Percentiles rank a stretch among this genome's conserved stretches.
These are phyloP conservation scores for Trichoderma polysporum DNA, from an alignment of 2,329 filamentous ascomycete genomes.

Conservation along the genomic window DNA sequence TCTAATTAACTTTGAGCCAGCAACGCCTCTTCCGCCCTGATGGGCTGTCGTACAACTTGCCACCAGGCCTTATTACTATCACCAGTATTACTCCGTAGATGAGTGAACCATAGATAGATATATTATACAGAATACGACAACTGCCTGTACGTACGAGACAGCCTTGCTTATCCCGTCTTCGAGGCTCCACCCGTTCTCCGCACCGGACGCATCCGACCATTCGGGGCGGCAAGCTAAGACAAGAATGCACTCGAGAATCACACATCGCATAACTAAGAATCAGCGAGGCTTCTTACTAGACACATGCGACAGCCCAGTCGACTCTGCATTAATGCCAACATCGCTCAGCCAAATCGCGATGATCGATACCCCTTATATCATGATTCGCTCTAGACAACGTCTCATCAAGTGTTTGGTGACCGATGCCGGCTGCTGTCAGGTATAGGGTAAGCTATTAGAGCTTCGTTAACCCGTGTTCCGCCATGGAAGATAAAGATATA, in stretches of 20 bases:
- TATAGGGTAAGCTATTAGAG: not conserved
- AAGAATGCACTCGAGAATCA: not conserved
- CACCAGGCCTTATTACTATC: not conserved
- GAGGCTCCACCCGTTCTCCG: not conserved
- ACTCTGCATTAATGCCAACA: not conserved
- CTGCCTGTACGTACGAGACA: too few species aligned
- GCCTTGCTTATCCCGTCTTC: not conserved
- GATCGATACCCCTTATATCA: not conserved
- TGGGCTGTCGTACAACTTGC: not conserved
- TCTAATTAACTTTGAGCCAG: not conserved
- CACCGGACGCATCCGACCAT: constrained; percentile 3
- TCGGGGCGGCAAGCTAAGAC: constrained; percentile 10
- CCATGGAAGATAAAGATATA: too few species aligned
- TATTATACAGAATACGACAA: too few species aligned
- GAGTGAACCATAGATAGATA: too few species aligned
- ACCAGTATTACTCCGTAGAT: too few species aligned
- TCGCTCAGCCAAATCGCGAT: not conserved
- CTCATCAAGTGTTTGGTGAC: not conserved
- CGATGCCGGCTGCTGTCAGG: not conserved
- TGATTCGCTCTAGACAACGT: not conserved
- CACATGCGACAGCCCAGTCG: not conserved
- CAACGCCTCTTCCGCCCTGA: constrained; percentile 9
- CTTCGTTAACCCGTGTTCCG: too few species aligned
- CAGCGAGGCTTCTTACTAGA: not conserved
- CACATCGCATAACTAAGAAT: not conserved